Evolutionary conservation across 257 asterid genomes (phyloP), one percentile per base, ranked within the genome.

Genomic region (Solanum sparsipilum): DNA sequence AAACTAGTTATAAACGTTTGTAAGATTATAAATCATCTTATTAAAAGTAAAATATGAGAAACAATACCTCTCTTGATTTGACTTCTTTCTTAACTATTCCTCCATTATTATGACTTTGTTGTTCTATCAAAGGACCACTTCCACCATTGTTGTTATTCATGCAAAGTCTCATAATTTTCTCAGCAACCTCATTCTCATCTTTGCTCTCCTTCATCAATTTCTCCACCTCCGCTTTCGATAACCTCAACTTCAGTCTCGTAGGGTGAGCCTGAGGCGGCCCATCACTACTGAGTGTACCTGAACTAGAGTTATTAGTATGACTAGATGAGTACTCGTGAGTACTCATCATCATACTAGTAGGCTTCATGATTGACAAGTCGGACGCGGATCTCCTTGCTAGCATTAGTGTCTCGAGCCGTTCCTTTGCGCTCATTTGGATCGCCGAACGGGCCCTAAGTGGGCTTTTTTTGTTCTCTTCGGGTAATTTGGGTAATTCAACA

Each of bases 391-490:
- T 93, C 72, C 96, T 90, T 13, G 98, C 92, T 91, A 97, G 87
- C 98, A 96, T 92, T 27, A 97, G 90, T 90, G 93, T 94, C 91
- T 97, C 99, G 72, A 97, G 98, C 85, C 98, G 91, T 58, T 97
- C 99, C 89, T 95, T 96, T 3, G 98, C 98, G 90, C 93, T 92
- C 99, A 97, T 97, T 9, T 97, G 97, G 87, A 97, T 96, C 74
- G 94, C 98, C 16, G 98, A 96, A 23, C 96, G 88, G 11, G 93
- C 97, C 76, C 97, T 91, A 86, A 93, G 38, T 5, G 98, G 89
- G 25, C 13, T 73, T 46, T 71, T 71, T 31, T 32, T 16, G 0
- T 82, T 91, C 46, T 92, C 93, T 21, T 93, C 92, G 3, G 94
- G 94, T 16, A 90, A 87, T 56, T 92, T 93, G 0, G 99, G 98